phyloP scores from a whole-genome alignment of 768 basidiomycete genomes.

The Tricholoma sp. region DNA sequence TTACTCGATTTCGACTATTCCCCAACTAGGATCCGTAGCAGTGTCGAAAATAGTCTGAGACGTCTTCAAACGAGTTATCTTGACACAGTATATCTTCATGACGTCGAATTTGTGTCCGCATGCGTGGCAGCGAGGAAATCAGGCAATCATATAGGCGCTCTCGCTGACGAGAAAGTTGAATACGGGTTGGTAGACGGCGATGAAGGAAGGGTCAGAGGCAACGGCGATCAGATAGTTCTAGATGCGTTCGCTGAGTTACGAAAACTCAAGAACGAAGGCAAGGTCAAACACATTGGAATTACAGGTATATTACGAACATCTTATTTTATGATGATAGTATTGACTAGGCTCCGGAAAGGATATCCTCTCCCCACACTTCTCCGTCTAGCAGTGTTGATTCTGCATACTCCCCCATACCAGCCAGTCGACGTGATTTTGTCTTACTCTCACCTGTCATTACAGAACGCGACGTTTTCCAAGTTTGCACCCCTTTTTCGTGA shows the following conservation, averaged over 20 bases:
- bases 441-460: slow-evolving; percentile 77
- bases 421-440: slow-evolving; percentile 78
- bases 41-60: slow-evolving; percentile 59
- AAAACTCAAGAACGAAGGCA: slow-evolving; percentile 66
- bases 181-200: slow-evolving; percentile 65
- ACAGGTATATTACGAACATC: slow-evolving; percentile 44
- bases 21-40: slow-evolving; percentile 57
- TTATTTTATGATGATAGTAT: background rate
- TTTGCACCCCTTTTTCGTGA: slow-evolving; percentile 53
- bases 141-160: slow-evolving; percentile 54
- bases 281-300: slow-evolving; percentile 73
- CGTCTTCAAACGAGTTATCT: slow-evolving; percentile 74
- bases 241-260: slow-evolving; percentile 62
- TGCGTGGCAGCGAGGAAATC: slow-evolving; percentile 40
- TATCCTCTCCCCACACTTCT: slow-evolving; percentile 82
- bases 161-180: slow-evolving; percentile 44
- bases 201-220: slow-evolving; percentile 53
- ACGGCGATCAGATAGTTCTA: slow-evolving; percentile 70
- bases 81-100: slow-evolving; percentile 79
- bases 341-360: slow-evolving; percentile 35
- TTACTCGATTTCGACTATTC: slow-evolving; percentile 67
- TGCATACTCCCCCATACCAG: slow-evolving; percentile 57
- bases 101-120: slow-evolving; percentile 73
- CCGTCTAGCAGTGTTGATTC: slow-evolving; percentile 71
- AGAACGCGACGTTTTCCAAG: slow-evolving; percentile 55